These are phyloP conservation scores for Lasiodiplodia sp. DNA, from an alignment of 2,329 filamentous ascomycete species.

Conservation along the genomic window DNA sequence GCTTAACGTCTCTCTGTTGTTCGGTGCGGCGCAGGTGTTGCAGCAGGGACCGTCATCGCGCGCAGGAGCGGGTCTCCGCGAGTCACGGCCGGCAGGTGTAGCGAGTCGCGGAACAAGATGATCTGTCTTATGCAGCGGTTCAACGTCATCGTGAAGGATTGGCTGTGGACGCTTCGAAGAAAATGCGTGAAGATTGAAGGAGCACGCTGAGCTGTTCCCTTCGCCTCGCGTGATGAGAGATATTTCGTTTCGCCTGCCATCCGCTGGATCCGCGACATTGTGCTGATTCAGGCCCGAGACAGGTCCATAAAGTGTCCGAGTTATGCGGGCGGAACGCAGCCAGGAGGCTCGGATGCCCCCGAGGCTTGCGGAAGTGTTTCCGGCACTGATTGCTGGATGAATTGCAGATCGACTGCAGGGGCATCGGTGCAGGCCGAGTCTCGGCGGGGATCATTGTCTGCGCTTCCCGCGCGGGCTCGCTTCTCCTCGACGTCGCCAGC, in stretches of 20 bases:
- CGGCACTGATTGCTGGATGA: background rate
- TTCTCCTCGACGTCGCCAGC: constrained; percentile 13
- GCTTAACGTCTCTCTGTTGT: background rate
- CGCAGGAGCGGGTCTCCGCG: constrained; percentile 13
- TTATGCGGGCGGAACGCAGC: background rate
- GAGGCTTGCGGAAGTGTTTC: background rate
- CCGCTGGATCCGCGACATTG: background rate
- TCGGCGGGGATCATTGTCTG: constrained; percentile 26
- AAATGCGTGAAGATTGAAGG: background rate
- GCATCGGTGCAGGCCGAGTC: constrained; percentile 15
- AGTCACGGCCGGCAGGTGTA: constrained; percentile 11
- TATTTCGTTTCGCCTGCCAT: constrained; percentile 8
- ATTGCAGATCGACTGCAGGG: constrained; percentile 24
- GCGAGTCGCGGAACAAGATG: background rate
- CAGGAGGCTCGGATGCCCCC: background rate
- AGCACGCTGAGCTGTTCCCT: background rate
- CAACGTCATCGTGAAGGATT: constrained; percentile 10
- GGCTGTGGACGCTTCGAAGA: background rate
- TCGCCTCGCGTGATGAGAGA: background rate
- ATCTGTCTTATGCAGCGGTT: background rate
- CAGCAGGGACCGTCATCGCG: constrained; percentile 21
- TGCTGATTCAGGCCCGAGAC: constrained; percentile 19
- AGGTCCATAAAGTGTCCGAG: background rate
- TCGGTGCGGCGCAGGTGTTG: constrained; percentile 6
- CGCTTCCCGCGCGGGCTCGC: constrained; percentile 26